Percentiles rank a stretch among this genome's conserved stretches.
These are phyloP conservation scores for Phaeophleospora eucalypticola DNA, from an alignment of 2,329 filamentous ascomycete genomes.

Conservation along the genomic window DNA sequence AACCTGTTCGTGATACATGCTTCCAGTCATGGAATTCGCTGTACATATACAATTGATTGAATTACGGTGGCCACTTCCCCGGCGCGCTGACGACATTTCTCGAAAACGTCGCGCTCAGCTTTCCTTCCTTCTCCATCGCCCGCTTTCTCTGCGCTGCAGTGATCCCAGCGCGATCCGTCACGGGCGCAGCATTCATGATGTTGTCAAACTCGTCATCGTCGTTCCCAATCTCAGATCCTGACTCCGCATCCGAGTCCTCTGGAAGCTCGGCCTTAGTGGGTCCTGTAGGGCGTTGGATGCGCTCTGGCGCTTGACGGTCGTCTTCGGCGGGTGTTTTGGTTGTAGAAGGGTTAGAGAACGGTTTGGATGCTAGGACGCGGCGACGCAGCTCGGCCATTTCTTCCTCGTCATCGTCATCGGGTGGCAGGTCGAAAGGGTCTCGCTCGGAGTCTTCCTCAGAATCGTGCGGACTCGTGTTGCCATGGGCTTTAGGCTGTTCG, in stretches of 20 bases:
- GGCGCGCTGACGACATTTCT: conserved; percentile 47
- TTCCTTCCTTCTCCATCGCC: conserved; percentile 43
- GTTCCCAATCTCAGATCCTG: conserved; percentile 64
- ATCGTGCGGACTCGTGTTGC: conserved; percentile 41
- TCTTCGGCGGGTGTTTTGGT: conserved; percentile 34
- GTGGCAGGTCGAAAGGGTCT: conserved; percentile 73
- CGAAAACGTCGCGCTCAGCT: conserved; percentile 46
- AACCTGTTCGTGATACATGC: no score
- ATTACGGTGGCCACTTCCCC: conserved; percentile 37
- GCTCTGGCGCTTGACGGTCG: conserved; percentile 56
- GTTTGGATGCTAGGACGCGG: conserved; percentile 85
- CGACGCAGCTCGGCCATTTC: conserved; percentile 90
- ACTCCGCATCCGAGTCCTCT: conserved; percentile 61
- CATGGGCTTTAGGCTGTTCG: conserved; percentile 41
- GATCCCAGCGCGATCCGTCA: conserved; percentile 80
- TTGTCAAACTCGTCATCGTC: conserved; percentile 82
- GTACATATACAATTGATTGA: neutral
- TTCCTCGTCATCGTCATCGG: conserved; percentile 73
- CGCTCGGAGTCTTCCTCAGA: conserved; percentile 48
- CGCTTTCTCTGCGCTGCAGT: conserved; percentile 56
- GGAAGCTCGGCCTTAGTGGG: conserved; percentile 33
- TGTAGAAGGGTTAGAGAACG: conserved; percentile 61
- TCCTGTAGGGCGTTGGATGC: conserved; percentile 56
- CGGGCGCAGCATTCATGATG: conserved; percentile 85
- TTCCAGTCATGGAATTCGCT: no score